Evolutionary conservation across 2,329 filamentous ascomycete genomes (phyloP), one percentile per base, ranked within the genome.

Genomic region (Coniochaeta sp.): DNA sequence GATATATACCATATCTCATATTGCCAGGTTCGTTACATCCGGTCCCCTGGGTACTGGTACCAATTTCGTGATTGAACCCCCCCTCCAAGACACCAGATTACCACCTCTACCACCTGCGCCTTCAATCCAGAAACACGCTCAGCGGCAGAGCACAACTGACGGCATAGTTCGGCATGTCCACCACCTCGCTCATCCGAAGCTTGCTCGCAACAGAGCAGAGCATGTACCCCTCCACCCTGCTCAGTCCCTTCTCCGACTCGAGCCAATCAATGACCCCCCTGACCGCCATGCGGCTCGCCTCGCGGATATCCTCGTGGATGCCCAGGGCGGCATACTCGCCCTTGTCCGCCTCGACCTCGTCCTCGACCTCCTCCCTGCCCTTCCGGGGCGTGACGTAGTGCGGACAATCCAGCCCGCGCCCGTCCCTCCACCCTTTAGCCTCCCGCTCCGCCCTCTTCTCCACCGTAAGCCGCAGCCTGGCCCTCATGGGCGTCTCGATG

Each of bases 261-360:
- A 83, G 68, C 77, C 79, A 82, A 34, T 76, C 73, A 36, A 83
- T 75, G 61, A 81, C 66, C n/a, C 74, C 75, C 12, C 77, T 71
- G 19, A 80, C 67, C 0, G 79, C 80, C 66, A 78, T 79, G 60
- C 74, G 74, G 26, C 78, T 75, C 22, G 81, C 81, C 67, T 81
- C 75, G 28, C 74, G 71, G 28, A 81, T 62, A 66, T 81, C 77
- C 7, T 72, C 65, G 60, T 79, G 76, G 56, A 83, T 72, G 0
- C 79, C 81, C 57, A 82, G 79, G 57, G 78, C 81, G 69, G 89
- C 83, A 73, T 81, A 80, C 67, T 80, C 77, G 59, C 77, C 75
- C 60, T 74, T 75, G 14, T 73, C 70, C 61, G 72, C 74, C 60
- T 73, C 72, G 58, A 73, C 65, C 44, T 74, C 69, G 60, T 61